Evolutionary conservation across 2,329 filamentous ascomycete genomes (phyloP).

Genomic region (Colletotrichum sansevieriae): DNA sequence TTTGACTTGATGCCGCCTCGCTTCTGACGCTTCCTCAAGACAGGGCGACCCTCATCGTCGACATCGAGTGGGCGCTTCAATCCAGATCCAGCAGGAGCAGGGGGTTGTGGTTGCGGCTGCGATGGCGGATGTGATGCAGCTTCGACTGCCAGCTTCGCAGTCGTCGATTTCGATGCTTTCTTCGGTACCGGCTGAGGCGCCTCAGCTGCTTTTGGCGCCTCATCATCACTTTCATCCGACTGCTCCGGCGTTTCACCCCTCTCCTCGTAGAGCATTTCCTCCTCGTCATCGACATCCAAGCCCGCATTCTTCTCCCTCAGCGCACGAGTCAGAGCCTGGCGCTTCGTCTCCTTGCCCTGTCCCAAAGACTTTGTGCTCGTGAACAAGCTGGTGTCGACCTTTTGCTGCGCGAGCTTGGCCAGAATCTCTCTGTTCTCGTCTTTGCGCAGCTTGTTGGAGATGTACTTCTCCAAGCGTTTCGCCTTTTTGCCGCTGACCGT

Average conservation of each 20-base stretch:
- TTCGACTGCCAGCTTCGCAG: conserved; percentile 26
- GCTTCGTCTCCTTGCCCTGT: conserved; percentile 77
- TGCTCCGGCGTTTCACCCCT: conserved; percentile 48
- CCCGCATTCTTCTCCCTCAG: conserved; percentile 76
- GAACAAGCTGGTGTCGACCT: conserved; percentile 85
- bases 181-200: conserved; percentile 7
- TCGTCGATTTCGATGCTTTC: conserved; percentile 14
- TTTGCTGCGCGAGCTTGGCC: conserved; percentile 82
- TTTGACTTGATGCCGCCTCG: conserved; percentile 72
- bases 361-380: conserved; percentile 84
- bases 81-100: conserved; percentile 73
- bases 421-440: conserved; percentile 90
- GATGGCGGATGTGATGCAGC: not conserved
- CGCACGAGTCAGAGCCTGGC: conserved; percentile 74
- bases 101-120: conserved; percentile 1
- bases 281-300: conserved; percentile 65
- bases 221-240: conserved; percentile 48
- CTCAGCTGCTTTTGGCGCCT: conserved; percentile 43
- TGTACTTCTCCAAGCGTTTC: conserved; percentile 76
- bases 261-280: conserved; percentile 66
- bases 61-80: conserved; percentile 88
- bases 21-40: conserved; percentile 86
- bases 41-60: conserved; percentile 82
- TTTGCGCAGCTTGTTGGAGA: conserved; percentile 92
- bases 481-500: conserved; percentile 76